These are phyloP conservation scores for Strigomonas culicis DNA, from an alignment of 208 protist species.

Conservation along the genomic window DNA sequence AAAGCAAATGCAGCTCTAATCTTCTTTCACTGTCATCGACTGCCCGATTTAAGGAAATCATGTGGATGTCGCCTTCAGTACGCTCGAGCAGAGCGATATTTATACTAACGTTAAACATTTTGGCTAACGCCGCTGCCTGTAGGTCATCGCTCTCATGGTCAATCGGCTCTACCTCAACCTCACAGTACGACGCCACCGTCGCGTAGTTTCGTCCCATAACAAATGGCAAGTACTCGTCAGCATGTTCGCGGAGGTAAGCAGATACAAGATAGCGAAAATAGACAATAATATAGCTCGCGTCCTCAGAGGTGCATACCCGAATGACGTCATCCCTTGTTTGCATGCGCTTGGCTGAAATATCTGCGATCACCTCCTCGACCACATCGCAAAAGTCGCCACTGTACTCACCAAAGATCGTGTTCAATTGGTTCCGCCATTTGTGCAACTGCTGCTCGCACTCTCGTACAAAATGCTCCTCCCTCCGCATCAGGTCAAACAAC, in stretches of 20 bases:
- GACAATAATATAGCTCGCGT: conserved; percentile 53
- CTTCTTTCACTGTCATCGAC: neutral
- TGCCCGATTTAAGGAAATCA: conserved; percentile 22
- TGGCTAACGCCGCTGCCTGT: conserved; percentile 71
- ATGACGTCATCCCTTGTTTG: conserved; percentile 19
- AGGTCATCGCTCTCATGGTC: conserved; percentile 78
- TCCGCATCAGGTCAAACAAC: conserved; percentile 37
- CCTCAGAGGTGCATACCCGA: conserved; percentile 26
- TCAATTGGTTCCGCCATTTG: conserved; percentile 21
- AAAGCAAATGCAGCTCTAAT: conserved; percentile 39
- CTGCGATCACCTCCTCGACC: conserved; percentile 24
- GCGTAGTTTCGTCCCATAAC: conserved; percentile 60
- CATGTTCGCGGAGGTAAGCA: conserved; percentile 51
- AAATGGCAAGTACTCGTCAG: conserved; percentile 69
- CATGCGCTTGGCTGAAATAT: conserved; percentile 25
- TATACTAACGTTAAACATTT: conserved; percentile 42
- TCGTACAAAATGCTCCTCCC: conserved; percentile 14
- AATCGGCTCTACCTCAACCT: conserved; percentile 68
- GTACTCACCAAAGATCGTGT: conserved; percentile 56
- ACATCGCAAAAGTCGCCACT: conserved; percentile 72
- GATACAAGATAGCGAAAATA: conserved; percentile 76
- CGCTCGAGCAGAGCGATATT: conserved; percentile 61
- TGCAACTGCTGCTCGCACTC: conserved; percentile 18
- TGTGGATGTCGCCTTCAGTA: conserved; percentile 16
- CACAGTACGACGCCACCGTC: conserved; percentile 60